Evolutionary conservation across 2,329 filamentous ascomycete species (phyloP), one percentile per base, ranked within the genome.

Genomic region (Aspergillus floridensis): DNA sequence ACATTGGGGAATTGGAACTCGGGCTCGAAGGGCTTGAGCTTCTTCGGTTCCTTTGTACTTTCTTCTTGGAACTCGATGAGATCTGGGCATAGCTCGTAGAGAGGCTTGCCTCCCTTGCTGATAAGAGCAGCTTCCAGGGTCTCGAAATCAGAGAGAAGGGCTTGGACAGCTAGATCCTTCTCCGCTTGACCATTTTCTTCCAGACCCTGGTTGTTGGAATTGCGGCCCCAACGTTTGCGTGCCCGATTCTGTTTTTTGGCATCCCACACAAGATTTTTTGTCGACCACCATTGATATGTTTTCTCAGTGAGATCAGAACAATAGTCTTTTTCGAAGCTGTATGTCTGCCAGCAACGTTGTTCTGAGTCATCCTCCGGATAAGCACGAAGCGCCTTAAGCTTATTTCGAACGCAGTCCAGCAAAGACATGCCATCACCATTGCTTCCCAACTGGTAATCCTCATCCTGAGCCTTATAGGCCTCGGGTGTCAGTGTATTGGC

Each of bases 71-170:
- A n/a, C 4, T 51, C n/a, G 46, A 57, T 11, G 8, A 51, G 44
- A 1, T 85, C 76, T 0, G 88, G 88, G 70, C 89, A 74, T 6
- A 91, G 74, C 50, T 92, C 84, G 12, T 74, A 68, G 69, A 90
- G 92, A 0, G 83, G 82, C 73, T 91, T 92, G 2, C 83, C 90
- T 0, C 84, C 86, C 59, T 81, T 84, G 4, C 75, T 72, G 2
- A 88, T 47, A 21, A 93, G 74, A 2, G 72, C 66, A 2, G 76
- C 67, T 66, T 89, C 84, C 1, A 91, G 73, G 21, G 76, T 68
- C 64, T 86, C 77, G 41, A 88, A 82, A 1, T 83, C 79, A 0
- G 69, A 63, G 14, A 88, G 75, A 14, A 84, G 69, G 7, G 80
- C 74, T 10, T 79, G 63, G 19, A 91, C 80, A 0, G 83, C 84